Conservation (phyloP, 2,329 filamentous ascomycete species). For the Ophiosphaerella narmari region DNA sequence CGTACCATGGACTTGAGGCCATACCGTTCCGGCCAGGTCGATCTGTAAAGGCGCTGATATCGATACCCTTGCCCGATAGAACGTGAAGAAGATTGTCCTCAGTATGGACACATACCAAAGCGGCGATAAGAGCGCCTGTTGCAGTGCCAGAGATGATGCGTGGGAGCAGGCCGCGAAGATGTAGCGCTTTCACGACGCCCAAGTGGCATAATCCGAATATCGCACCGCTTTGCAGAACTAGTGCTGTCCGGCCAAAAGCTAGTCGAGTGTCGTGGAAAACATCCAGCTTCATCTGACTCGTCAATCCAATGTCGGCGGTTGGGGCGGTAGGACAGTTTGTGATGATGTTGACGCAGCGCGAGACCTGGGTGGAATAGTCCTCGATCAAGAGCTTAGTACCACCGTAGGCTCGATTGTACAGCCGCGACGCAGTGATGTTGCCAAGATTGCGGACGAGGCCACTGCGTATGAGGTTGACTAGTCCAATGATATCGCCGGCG, state of each 20-base stretch:
- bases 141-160: conserved; percentile 90
- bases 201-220: conserved; percentile 91
- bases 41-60: conserved; percentile 75
- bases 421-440: conserved; percentile 79
- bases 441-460: conserved; percentile 82
- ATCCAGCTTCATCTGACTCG: conserved; percentile 80
- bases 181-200: conserved; percentile 86
- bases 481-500: conserved; percentile 70
- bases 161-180: conserved; percentile 78
- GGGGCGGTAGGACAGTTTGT: conserved; percentile 64
- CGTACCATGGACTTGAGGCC: conserved; percentile 46
- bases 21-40: conserved; percentile 29
- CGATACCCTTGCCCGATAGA: conserved; percentile 77
- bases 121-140: conserved; percentile 87
- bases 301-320: conserved; percentile 57
- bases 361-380: conserved; percentile 84
- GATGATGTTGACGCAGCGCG: conserved; percentile 79
- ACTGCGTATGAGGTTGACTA: conserved; percentile 80
- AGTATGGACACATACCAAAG: conserved; percentile 83
- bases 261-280: conserved; percentile 85
- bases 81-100: conserved; percentile 81
- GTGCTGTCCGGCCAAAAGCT: conserved; percentile 82
- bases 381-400: conserved; percentile 91
- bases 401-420: conserved; percentile 84
- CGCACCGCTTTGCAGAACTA: conserved; percentile 86